Percentiles rank a stretch among this genome's conserved stretches.
Evolutionary conservation across 768 basidiomycete species (phyloP).

Genomic region (Melanogaster broomeanus): DNA sequence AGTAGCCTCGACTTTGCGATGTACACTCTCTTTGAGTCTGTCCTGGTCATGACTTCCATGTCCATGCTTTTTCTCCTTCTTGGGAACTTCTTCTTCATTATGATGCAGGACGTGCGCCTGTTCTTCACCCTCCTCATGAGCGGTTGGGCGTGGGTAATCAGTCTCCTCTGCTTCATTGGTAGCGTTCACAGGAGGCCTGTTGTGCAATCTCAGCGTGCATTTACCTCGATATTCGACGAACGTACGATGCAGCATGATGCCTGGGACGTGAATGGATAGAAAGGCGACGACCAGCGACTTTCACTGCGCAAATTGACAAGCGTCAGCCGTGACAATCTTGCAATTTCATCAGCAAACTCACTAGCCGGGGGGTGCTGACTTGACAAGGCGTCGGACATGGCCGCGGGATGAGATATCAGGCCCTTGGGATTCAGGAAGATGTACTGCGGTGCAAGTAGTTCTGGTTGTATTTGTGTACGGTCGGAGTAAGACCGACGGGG

Average conservation of each 20-base stretch:
- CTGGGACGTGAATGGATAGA: constrained; percentile 45
- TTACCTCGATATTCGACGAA: background rate
- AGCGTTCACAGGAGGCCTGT: constrained; percentile 11
- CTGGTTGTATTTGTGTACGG: no score
- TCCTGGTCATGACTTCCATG: constrained; percentile 43
- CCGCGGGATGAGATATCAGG: background rate
- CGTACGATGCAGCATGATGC: constrained; percentile 36
- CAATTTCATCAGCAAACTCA: constrained; percentile 26
- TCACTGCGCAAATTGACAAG: constrained; percentile 23
- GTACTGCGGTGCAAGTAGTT: constrained; percentile 10
- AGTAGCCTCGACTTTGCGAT: constrained; percentile 49
- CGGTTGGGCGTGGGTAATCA: constrained; percentile 58
- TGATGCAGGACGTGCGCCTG: constrained; percentile 35
- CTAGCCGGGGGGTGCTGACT: constrained; percentile 50
- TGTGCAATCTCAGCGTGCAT: background rate
- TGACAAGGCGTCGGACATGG: constrained; percentile 31
- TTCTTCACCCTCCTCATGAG: constrained; percentile 38
- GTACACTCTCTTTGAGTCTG: constrained; percentile 45
- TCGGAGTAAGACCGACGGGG: no score
- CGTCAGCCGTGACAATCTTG: background rate
- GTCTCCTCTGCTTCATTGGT: constrained; percentile 24
- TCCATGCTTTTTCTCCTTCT: constrained; percentile 49
- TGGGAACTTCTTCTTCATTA: constrained; percentile 47
- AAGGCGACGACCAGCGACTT: constrained; percentile 53
- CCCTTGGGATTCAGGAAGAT: background rate